Evolutionary conservation across 225 moss, liverwort and hornwort genomes (phyloP).

Genomic region (Neckera pumila): DNA sequence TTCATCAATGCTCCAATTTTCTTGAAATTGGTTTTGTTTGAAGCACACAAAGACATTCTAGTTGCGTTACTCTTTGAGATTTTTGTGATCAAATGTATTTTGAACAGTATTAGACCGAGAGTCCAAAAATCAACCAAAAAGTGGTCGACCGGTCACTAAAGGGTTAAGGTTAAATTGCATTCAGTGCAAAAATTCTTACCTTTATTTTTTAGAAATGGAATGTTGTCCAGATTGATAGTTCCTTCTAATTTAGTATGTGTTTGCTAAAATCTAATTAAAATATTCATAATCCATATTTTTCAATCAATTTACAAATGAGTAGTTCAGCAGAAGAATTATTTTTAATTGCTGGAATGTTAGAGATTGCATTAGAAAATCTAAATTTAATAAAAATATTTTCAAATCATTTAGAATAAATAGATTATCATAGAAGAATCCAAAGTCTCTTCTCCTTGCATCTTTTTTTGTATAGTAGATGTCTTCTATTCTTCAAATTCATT

Average conservation of each 20-base stretch:
- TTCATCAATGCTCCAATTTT: no score
- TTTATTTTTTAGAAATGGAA: neutral
- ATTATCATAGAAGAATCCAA: no score
- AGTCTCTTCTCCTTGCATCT: neutral
- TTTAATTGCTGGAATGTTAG: neutral
- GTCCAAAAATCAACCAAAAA: no score
- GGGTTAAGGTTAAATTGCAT: neutral
- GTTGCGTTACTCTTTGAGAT: no score
- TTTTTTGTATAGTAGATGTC: neutral
- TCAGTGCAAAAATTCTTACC: no score
- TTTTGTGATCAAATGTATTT: no score
- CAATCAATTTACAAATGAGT: neutral
- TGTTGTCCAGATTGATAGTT: neutral
- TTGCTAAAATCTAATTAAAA: neutral
- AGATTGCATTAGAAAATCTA: neutral
- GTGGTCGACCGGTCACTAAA: accelerated
- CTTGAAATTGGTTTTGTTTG: no score
- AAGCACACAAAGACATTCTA: no score
- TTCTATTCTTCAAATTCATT: neutral
- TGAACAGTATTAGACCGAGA: no score
- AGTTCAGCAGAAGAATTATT: accelerated
- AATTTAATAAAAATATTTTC: no score
- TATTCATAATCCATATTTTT: neutral
- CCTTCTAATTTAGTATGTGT: neutral
- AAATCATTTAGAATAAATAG: no score